Conservation (phyloP, 371 early-diverging fungal species). For the Circinella umbellata region DNA sequence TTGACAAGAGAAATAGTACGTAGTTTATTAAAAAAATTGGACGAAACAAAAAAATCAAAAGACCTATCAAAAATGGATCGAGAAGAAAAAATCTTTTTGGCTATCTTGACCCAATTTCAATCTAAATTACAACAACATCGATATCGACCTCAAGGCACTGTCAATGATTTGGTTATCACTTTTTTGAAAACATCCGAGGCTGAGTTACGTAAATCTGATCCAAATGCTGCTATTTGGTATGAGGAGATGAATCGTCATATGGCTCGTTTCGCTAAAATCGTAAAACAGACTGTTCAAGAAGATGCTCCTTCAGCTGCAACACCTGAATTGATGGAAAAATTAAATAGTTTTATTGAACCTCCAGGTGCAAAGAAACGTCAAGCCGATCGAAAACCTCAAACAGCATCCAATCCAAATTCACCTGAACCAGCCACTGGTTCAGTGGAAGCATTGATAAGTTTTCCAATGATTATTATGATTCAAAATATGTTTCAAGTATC, state of each 20-base stretch:
- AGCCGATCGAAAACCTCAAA: constrained; percentile 23
- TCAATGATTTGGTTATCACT: constrained; percentile 41
- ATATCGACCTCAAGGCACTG: constrained; percentile 36
- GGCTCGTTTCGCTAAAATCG: constrained; percentile 37
- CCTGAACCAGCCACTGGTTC: constrained; percentile 24
- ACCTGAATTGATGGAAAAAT: constrained; percentile 43
- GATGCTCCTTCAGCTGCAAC: constrained; percentile 42
- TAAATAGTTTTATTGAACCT: constrained; percentile 33
- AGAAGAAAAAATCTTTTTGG: constrained; percentile 31
- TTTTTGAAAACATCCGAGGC: constrained; percentile 42
- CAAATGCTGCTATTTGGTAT: constrained; percentile 29
- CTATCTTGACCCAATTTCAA: constrained; percentile 29
- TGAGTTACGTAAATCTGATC: constrained; percentile 28
- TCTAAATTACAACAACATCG: constrained; percentile 35
- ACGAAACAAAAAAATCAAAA: constrained; percentile 38
- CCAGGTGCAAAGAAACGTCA: constrained; percentile 15
- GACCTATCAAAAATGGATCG: constrained; percentile 22
- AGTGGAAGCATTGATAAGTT: constrained; percentile 44
- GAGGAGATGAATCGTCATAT: constrained; percentile 39
- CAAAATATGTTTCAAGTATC: constrained; percentile 48
- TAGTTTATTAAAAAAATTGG: constrained; percentile 33
- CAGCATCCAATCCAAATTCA: constrained; percentile 12
- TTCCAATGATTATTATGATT: constrained; percentile 49
- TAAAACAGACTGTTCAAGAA: constrained; percentile 46
- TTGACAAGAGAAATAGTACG: constrained; percentile 45